Conservation (phyloP, 1,284 basidiomycete genomes). For the Irpex sp. region DNA sequence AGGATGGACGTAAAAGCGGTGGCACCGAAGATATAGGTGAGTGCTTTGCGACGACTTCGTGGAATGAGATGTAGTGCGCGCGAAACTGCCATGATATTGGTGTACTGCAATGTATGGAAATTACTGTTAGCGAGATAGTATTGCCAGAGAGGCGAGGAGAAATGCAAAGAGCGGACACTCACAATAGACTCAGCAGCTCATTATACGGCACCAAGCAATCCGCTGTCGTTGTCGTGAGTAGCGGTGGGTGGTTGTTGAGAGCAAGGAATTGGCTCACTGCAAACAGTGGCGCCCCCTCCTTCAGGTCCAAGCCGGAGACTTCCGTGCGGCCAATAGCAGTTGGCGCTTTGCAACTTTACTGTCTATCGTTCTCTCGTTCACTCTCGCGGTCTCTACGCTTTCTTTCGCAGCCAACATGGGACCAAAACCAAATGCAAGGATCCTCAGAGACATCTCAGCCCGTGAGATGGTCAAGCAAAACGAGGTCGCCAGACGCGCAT, state of each 20-base stretch:
- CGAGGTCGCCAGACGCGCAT: conserved; percentile 88
- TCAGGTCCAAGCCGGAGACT: neutral
- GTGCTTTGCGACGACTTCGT: conserved; percentile 73
- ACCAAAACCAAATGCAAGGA: conserved; percentile 54
- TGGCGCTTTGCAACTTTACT: neutral
- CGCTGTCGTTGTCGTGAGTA: neutral
- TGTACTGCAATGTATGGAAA: conserved; percentile 18
- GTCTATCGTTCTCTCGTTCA: no score
- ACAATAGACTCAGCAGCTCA: neutral
- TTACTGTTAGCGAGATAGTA: neutral
- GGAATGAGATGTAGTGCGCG: conserved; percentile 68
- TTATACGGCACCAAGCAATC: neutral
- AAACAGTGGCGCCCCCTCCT: neutral
- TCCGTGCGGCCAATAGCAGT: neutral
- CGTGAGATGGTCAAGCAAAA: conserved; percentile 75
- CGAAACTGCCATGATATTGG: conserved; percentile 58
- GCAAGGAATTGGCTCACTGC: neutral
- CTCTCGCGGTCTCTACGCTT: no score
- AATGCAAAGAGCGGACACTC: neutral
- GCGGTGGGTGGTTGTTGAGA: neutral
- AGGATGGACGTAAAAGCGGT: conserved; percentile 82
- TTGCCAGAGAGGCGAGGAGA: neutral
- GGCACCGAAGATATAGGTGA: conserved; percentile 81
- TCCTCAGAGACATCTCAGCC: conserved; percentile 84
- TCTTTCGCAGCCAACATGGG: conserved; percentile 8